Evolutionary conservation across 345 rosid genomes (phyloP).

Genomic region (Rubroshorea leprosula): DNA sequence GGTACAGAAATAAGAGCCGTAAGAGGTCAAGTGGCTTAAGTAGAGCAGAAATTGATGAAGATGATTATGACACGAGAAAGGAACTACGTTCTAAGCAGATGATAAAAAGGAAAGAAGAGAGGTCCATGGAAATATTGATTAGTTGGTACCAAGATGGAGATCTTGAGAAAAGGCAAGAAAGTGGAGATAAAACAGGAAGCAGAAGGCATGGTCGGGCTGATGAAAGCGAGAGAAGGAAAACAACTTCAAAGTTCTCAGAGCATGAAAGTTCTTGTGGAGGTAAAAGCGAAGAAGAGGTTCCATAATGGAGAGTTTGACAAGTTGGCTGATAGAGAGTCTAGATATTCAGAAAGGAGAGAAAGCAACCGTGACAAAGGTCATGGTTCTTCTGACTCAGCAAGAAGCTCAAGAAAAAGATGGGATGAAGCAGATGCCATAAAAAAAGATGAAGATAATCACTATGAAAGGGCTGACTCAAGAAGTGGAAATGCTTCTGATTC

Average conservation of each 20-base stretch:
- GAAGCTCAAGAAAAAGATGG: conserved; percentile 80
- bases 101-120: conserved; percentile 87
- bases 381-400: conserved; percentile 52
- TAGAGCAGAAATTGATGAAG: conserved; percentile 56
- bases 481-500: conserved; percentile 60
- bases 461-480: conserved; percentile 47
- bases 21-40: conserved; percentile 56
- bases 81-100: conserved; percentile 42
- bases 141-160: conserved; percentile 96
- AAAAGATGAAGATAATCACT: conserved; percentile 47
- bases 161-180: conserved; percentile 49
- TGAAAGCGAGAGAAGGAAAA: conserved; percentile 58
- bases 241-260: conserved; percentile 45
- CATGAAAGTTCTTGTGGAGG: conserved; percentile 46
- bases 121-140: conserved; percentile 80
- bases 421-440: conserved; percentile 53
- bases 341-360: conserved; percentile 60
- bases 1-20: conserved; percentile 52
- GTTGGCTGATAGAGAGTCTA: conserved; percentile 50
- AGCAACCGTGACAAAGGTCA: conserved; percentile 64
- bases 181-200: conserved; percentile 52
- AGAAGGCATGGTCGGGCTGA: conserved; percentile 42
- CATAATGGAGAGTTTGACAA: conserved; percentile 49
- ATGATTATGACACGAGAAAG: conserved; percentile 51
- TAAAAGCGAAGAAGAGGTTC: conserved; percentile 67